Evolutionary conservation across 2,329 filamentous ascomycete species (phyloP), one percentile per base, ranked within the genome.

Genomic region (Fusarium lateritium): DNA sequence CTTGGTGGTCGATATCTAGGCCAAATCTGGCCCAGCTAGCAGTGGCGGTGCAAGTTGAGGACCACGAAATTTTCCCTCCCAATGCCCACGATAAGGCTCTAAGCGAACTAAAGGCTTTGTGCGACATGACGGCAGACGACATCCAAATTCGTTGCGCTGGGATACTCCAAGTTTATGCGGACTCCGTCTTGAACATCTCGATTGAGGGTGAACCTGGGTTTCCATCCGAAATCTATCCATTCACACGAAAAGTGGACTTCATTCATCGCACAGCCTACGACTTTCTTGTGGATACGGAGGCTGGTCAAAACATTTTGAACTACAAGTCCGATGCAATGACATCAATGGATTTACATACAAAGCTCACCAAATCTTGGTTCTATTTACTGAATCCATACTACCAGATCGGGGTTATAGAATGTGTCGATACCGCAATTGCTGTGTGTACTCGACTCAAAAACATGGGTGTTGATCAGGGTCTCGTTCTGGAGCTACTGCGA

Each of bases 391-490:
- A 2, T 2, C 2, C 9, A 1, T 60, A 36, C 2, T 6, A 15
- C 1, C 8, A 1, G 0, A 2, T 4, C 6, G 28, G 8, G 3
- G 2, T 21, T 15, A 3, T 28, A 33, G 2, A 3, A 3, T 10
- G 8, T 10, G 8, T 0, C 2, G 5, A 3, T 6, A 0, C 1
- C 0, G 3, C 2, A 9, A 0, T 54, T 2, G 0, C 0, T 0
- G 0, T 4, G 1, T 56, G 24, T 1, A 1, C 8, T 2, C 0
- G 5, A 14, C 6, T 60, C 0, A 1, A 21, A 2, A 0, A 0
- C 0, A 0, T 2, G 9, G 15, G 36, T 2, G 19, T 0, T 2
- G 17, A 24, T 7, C 0, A 34, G 3, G 6, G 22, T 0, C 1
- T 3, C 0, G n/a, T 50, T 0, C 5, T 17, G 3, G 0, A 8